Base-by-base conservation (phyloP, 768 basidiomycete species). In the Trametes cubensis region DNA sequence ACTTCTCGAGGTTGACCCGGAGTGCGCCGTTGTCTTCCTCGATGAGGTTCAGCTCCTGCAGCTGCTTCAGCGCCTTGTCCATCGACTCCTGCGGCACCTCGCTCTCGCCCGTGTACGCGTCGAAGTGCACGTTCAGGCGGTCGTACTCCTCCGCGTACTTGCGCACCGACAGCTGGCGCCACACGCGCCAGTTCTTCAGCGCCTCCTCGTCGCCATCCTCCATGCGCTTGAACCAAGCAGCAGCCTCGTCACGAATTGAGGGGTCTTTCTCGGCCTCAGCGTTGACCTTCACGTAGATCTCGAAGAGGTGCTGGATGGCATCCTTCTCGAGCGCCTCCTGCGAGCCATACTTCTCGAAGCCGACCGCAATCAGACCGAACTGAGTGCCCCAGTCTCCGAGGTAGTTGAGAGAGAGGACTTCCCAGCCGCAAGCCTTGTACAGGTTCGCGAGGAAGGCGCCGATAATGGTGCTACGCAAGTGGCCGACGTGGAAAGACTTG, bases 371-470 rank as follows among this genome's bases (percentile, higher is more conserved):
- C 74, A 97, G 74, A 30, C 95, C 94, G 72, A 91, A 89, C 89
- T 92, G 96, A 44, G 95, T 98, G 23, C 96, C 96, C 96, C 95
- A 98, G 71, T 98, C 96, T 2, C 96, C 96, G 17, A 98, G 83
- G 73, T 99, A 99, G 73, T 99, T 99, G 76, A 98, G 79, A 2
- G 90, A 83, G 40, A 84, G 75, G n/a, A 95, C 94, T 6, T 94
- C 84, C 95, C 94, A 98, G 18, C 96, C 95, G 69, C 89, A 93
- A 7, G 92, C 83, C 71, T 87, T 89, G 80, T 98, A 96, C 44
- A 98, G 69, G 76, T 98, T 98, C 11, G 85, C 80, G 61, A 98
- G 75, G 79, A 97, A 97, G 0, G 92, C 89, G n/a, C 96, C 96
- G 71, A 98, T 96, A 74, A 99, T 99, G n/a, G 96, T 99, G 56